These are phyloP conservation scores for Neocatenulostroma microsporum DNA, from an alignment of 2,329 filamentous ascomycete genomes.

Conservation along the genomic window DNA sequence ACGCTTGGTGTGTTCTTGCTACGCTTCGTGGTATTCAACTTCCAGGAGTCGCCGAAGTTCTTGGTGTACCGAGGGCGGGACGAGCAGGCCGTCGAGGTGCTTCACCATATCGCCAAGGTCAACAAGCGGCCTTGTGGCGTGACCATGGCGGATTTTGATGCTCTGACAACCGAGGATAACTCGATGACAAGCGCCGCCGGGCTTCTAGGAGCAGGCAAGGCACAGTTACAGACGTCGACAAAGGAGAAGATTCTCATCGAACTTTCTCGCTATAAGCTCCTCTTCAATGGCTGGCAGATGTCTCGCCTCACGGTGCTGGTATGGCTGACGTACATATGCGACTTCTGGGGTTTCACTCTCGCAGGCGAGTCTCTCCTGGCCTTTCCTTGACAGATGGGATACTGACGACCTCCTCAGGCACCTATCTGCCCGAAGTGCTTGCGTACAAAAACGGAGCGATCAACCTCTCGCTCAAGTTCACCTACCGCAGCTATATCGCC, in stretches of 20 bases:
- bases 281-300: slow-evolving; percentile 39
- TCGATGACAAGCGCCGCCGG: slow-evolving; percentile 19
- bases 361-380: slow-evolving; percentile 28
- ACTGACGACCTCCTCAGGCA: slow-evolving; percentile 25
- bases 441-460: slow-evolving; percentile 45
- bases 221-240: slow-evolving; percentile 25
- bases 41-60: slow-evolving; percentile 55
- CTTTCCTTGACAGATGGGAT: not conserved
- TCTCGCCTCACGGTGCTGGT: slow-evolving; percentile 41
- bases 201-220: slow-evolving; percentile 27
- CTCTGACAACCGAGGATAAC: slow-evolving; percentile 27
- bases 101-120: slow-evolving; percentile 37
- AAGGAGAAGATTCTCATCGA: slow-evolving; percentile 34
- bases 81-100: slow-evolving; percentile 41
- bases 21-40: slow-evolving; percentile 47
- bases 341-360: slow-evolving; percentile 45
- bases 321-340: slow-evolving; percentile 46
- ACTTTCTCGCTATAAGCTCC: slow-evolving; percentile 36
- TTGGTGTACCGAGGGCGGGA: slow-evolving; percentile 48
- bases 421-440: slow-evolving; percentile 45
- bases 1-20: slow-evolving; percentile 42
- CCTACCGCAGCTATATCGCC: slow-evolving; percentile 48
- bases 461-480: slow-evolving; percentile 38
- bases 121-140: slow-evolving; percentile 33
- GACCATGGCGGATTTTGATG: slow-evolving; percentile 30